Evolutionary conservation across 179 eudicot genomes (phyloP), one percentile per base, ranked within the genome.

Genomic region (Dionaea muscipula): DNA sequence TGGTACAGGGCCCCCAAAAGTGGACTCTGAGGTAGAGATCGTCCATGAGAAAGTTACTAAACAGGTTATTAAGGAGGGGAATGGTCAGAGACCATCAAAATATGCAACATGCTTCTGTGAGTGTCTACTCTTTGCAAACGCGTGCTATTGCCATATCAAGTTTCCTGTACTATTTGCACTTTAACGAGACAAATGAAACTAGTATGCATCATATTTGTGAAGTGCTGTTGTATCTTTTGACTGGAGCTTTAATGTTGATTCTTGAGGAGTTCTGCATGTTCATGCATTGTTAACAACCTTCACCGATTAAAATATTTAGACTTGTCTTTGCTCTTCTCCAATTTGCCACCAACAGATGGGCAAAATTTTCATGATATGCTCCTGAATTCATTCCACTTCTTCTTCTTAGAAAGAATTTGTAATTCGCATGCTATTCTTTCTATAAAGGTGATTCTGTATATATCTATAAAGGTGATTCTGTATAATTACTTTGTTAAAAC

Each of bases 61-160:
- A 72, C 95, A 87, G 68, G 71, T 82, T 51, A 81, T 91, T 49
- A 91, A 84, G 69, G 93, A 83, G 69, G 96, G 98, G 40, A 89
- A 84, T 76, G 96, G 94, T 62, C 81, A 84, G 56, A 91, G 84
- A 68, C 98, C 98, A 57, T 80, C 94, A 65, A 91, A 81, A 62
- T 91, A 87, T 70, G 78, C 98, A 17, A 91, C 98, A 48, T 89
- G 95, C 80, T 89, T 89, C 54, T 63, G 97, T 89, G 67, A 77
- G 86, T 72, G 60, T 16, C 41, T 5, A 25, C 47, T 36, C 3
- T n/a, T 39, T 7, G 12, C 0, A 12, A n/a, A 1, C n/a, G 18
- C 21, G 14, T 13, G n/a, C 18, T n/a, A n/a, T 2, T 2, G 21
- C 22, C 18, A 18, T 43, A 43, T 43, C 7, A 17, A 16, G 22